Evolutionary conservation across 2,329 filamentous ascomycete genomes (phyloP), one percentile per base, ranked within the genome.

Genomic region (Ophiostoma piceae): DNA sequence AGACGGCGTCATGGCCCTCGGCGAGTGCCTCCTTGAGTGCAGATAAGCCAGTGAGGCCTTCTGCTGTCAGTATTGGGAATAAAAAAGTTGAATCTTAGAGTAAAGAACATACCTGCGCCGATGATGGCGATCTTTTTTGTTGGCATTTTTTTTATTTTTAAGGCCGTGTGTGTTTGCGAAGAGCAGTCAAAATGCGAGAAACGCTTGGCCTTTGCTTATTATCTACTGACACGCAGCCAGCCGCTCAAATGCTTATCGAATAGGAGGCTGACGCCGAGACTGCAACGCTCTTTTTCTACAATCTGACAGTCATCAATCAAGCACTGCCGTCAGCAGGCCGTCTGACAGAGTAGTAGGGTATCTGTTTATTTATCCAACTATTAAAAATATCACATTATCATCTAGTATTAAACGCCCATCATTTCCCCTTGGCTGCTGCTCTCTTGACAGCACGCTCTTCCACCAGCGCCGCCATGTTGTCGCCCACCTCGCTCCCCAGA

Each of bases 1-100:
- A 74, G 6, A 77, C 77, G 67, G 75, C 77, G 0, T 76, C 72
- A 68, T 80, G 71, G 12, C 78, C 77, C 62, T 77, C 79, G 14
- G 78, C 77, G 32, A 80, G 74, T 68, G 78, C 79, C 73, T 80
- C 77, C 69, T 80, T 81, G 68, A 80, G 74, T 7, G 79, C 75
- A 12, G 51, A 57, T n/a, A 57, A 57, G 51, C 51, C 51, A 57
- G 51, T 11, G n/a, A 57, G 14, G 73, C 73, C 32, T 64, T 32
- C 2, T 62, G 8, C 16, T 43, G 16, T 47, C 16, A 47, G 16
- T 19, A 19, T n/a, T 6, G 16, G 19, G 1, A 5, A 5, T 47
- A 7, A 6, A 47, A 3, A 14, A 7, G 4, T 47, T 7, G 16
- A 7, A 7, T 47, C 2, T 1, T n/a, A 47, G 1, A 57, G 22